phyloP scores from a whole-genome alignment of 2,329 filamentous ascomycete species.

The Aaosphaeria pasadenensis region DNA sequence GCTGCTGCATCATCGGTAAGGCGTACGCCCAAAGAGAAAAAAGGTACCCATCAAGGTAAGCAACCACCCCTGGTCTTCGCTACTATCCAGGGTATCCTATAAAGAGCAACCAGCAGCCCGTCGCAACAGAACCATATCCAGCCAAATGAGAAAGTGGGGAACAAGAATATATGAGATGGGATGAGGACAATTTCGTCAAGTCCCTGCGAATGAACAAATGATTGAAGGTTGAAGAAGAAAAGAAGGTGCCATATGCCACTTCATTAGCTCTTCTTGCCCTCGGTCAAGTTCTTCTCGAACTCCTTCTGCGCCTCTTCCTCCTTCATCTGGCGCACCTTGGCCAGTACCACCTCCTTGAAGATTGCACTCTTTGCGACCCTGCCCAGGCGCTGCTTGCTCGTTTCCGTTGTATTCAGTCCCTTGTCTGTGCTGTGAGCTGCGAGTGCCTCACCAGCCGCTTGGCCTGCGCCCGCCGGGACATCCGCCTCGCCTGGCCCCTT shows the following conservation, averaged over 20 bases:
- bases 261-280: slow-evolving; percentile 9
- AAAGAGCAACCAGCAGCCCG: slow-evolving; percentile 5
- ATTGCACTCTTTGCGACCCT: slow-evolving; percentile 67
- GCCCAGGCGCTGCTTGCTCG: slow-evolving; percentile 52
- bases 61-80: slow-evolving; percentile 14
- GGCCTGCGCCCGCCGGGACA: slow-evolving; percentile 60
- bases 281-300: slow-evolving; percentile 57
- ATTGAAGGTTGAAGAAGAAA: not conserved
- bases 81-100: slow-evolving; percentile 27
- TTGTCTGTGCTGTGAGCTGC: slow-evolving; percentile 29
- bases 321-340: slow-evolving; percentile 91
- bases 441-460: slow-evolving; percentile 51
- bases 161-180: too few relatives aligned
- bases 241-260: not conserved
- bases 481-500: slow-evolving; percentile 58
- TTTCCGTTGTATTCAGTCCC: slow-evolving; percentile 15
- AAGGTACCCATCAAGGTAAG: slow-evolving; percentile 1
- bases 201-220: not conserved
- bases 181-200: too few relatives aligned
- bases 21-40: too few relatives aligned
- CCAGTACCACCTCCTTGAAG: slow-evolving; percentile 90
- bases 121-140: not conserved
- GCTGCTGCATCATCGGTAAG: too few relatives aligned
- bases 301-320: slow-evolving; percentile 75
- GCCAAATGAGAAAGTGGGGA: too few relatives aligned